These are phyloP conservation scores for Lyophyllum decastes DNA, from an alignment of 768 basidiomycete genomes.

Conservation along the genomic window DNA sequence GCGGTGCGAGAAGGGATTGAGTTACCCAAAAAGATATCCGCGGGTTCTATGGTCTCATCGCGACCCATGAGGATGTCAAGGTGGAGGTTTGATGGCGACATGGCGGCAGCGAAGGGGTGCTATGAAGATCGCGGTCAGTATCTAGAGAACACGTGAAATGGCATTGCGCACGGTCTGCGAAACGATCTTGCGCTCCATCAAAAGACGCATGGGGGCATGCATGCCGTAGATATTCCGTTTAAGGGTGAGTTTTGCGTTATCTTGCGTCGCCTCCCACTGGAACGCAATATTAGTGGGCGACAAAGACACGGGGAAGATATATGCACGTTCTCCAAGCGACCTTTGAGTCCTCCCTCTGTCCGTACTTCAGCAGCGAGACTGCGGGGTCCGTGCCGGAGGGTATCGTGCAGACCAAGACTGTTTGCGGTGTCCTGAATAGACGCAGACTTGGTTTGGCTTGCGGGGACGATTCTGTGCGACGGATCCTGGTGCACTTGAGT, in stretches of 20 bases:
- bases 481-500: conserved; percentile 33
- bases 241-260: conserved; percentile 81
- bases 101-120: conserved; percentile 67
- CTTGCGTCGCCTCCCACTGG: conserved; percentile 95
- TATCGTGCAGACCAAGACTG: conserved; percentile 84
- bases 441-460: conserved; percentile 53
- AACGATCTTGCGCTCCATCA: conserved; percentile 95
- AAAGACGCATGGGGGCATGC: conserved; percentile 82
- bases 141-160: neutral
- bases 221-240: conserved; percentile 84
- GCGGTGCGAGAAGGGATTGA: conserved; percentile 2
- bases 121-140: conserved; percentile 26
- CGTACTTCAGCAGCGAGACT: conserved; percentile 77
- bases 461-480: conserved; percentile 68
- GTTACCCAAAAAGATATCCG: conserved; percentile 81
- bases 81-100: conserved; percentile 75
- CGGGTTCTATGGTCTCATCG: conserved; percentile 78
- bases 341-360: conserved; percentile 59
- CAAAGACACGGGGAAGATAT: neutral
- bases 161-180: conserved; percentile 52
- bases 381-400: conserved; percentile 81
- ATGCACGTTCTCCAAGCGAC: conserved; percentile 77
- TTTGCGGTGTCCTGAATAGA: conserved; percentile 70
- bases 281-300: conserved; percentile 2
- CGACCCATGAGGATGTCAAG: conserved; percentile 93